Evolutionary conservation across 495 filamentous ascomycete genomes (phyloP).

Genomic region (Ramalina intermedia): DNA sequence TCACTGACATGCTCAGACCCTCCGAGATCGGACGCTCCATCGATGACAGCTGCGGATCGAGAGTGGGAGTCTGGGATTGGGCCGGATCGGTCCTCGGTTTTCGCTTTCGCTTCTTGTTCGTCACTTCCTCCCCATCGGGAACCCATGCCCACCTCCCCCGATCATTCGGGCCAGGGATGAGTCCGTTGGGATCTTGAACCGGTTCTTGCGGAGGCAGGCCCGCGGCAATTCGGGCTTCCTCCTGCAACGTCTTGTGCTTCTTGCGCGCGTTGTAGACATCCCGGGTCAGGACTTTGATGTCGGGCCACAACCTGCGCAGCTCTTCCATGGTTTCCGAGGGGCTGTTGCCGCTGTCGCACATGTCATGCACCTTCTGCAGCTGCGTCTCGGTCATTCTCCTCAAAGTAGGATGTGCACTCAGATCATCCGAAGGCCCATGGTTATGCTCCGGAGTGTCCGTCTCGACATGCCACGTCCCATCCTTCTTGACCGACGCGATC

Average conservation of each 20-base stretch:
- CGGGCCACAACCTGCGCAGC: slow-evolving; percentile 11
- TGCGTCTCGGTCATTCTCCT: slow-evolving; percentile 15
- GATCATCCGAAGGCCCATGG: slow-evolving; percentile 15
- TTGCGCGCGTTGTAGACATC: slow-evolving; percentile 20
- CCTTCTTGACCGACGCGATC: slow-evolving; percentile 10
- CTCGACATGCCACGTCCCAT: slow-evolving; percentile 13
- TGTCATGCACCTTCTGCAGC: slow-evolving; percentile 11
- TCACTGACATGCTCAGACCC: background rate
- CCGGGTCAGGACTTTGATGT: slow-evolving; percentile 16
- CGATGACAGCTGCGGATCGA: slow-evolving; percentile 14
- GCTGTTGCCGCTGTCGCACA: slow-evolving; percentile 17
- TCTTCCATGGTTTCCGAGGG: slow-evolving; percentile 15
- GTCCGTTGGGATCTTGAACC: slow-evolving; percentile 15
- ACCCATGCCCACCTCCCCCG: slow-evolving; percentile 17
- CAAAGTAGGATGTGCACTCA: slow-evolving; percentile 14
- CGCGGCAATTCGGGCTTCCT: slow-evolving; percentile 2
- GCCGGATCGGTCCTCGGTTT: background rate
- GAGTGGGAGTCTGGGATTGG: background rate
- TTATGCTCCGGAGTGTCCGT: slow-evolving; percentile 14
- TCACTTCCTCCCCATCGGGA: slow-evolving; percentile 14
- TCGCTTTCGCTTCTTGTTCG: slow-evolving; percentile 10
- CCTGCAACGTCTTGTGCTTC: slow-evolving; percentile 16
- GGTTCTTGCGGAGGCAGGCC: slow-evolving; percentile 1
- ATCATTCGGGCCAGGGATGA: slow-evolving; percentile 12
- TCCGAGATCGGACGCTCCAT: background rate